phyloP scores from a whole-genome alignment of 495 filamentous ascomycete species.

The Achaetomiella virescens region DNA sequence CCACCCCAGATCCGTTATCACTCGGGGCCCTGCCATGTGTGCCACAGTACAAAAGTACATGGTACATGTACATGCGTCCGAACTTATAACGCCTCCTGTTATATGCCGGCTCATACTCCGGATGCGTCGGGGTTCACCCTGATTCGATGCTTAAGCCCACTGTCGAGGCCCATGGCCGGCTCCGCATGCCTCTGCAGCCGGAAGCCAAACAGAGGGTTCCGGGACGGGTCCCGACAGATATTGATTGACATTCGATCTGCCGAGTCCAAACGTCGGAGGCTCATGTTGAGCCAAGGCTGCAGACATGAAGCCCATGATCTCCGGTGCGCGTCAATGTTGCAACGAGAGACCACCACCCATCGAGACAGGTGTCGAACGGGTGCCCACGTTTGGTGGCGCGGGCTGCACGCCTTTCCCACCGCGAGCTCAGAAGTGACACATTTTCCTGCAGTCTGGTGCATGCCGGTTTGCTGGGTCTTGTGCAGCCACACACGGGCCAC shows the following conservation, averaged over 20 bases:
- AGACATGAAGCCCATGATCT: conserved; percentile 1
- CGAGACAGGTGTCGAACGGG: neutral
- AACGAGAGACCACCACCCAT: neutral
- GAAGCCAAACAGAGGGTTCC: conserved; percentile 4
- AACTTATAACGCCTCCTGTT: conserved; percentile 42
- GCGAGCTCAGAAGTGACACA: conserved; percentile 16
- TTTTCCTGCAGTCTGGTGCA: conserved; percentile 8
- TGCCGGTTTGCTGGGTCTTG: conserved; percentile 20
- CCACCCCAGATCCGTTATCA: conserved; percentile 29
- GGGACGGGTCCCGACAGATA: conserved; percentile 18
- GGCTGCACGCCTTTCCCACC: conserved; percentile 2
- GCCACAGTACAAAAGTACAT: neutral
- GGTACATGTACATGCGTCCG: conserved; percentile 20
- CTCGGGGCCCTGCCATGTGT: conserved; percentile 19
- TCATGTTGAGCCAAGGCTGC: conserved; percentile 12
- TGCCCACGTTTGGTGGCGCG: conserved; percentile 11
- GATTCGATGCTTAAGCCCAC: conserved; percentile 25
- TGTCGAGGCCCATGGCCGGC: conserved; percentile 9
- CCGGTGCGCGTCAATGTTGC: neutral
- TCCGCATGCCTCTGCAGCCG: conserved; percentile 8
- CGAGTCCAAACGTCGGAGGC: conserved; percentile 28
- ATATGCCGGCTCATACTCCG: conserved; percentile 38
- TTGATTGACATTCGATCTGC: conserved; percentile 30
- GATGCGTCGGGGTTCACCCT: conserved; percentile 36
- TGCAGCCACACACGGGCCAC: conserved; percentile 23